Evolutionary conservation across 2,329 filamentous ascomycete species (phyloP).

Genomic region (Pseudogymnoascus sp.): DNA sequence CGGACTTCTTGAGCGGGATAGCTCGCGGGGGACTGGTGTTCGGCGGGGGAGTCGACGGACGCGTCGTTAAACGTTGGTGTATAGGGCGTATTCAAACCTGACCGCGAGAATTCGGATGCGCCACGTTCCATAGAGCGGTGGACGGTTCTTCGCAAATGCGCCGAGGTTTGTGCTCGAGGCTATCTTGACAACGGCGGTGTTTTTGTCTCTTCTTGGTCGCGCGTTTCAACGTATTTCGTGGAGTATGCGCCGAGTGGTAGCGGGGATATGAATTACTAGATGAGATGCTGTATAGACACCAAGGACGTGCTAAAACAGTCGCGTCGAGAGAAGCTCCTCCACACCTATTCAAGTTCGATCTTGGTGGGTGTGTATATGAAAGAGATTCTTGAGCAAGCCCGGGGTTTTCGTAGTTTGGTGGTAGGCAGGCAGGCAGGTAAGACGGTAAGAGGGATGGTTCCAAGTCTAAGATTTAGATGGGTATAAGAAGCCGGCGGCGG

Average conservation of each 20-base stretch:
- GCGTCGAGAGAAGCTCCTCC: not conserved
- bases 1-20: slow-evolving; percentile 80
- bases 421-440: not conserved
- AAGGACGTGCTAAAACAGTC: slow-evolving; percentile 29
- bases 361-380: not conserved
- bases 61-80: slow-evolving; percentile 57
- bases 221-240: slow-evolving; percentile 10
- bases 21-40: slow-evolving; percentile 88
- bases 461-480: slow-evolving; percentile 4
- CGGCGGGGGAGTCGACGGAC: slow-evolving; percentile 80
- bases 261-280: slow-evolving; percentile 12
- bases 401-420: not conserved
- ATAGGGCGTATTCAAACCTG: slow-evolving; percentile 76
- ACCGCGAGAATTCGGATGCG: slow-evolving; percentile 73
- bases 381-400: not conserved
- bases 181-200: slow-evolving; percentile 19
- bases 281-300: slow-evolving; percentile 25
- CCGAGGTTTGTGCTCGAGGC: slow-evolving; percentile 24
- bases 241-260: not conserved
- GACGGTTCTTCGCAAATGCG: slow-evolving; percentile 23
- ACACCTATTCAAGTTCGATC: not conserved
- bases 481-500: not conserved
- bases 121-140: slow-evolving; percentile 48
- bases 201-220: slow-evolving; percentile 9
- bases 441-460: not conserved